Conservation (phyloP, 1,284 basidiomycete genomes). For the Trichosporon sp. region DNA sequence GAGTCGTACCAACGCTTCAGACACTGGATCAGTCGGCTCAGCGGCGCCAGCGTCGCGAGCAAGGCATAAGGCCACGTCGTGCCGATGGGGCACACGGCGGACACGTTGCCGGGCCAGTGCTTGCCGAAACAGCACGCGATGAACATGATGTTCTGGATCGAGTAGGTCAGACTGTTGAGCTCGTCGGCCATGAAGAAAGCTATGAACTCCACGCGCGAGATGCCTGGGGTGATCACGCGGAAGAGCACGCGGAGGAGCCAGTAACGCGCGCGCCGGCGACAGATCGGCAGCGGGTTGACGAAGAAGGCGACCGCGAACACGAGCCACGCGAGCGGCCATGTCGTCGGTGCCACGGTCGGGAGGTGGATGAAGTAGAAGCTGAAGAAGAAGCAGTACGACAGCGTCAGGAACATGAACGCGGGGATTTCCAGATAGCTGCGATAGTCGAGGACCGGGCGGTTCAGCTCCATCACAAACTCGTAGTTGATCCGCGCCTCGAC, state of each 20-base stretch:
- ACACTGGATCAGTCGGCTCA: conserved; percentile 80
- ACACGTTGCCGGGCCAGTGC: conserved; percentile 42
- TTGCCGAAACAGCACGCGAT: conserved; percentile 51
- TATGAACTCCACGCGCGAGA: conserved; percentile 66
- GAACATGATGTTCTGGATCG: conserved; percentile 69
- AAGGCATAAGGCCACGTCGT: conserved; percentile 63
- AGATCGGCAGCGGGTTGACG: conserved; percentile 74
- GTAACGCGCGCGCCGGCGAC: conserved; percentile 68
- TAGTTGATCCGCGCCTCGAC: conserved; percentile 78
- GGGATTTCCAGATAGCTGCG: conserved; percentile 86
- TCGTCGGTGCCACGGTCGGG: conserved; percentile 59
- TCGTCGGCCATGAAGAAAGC: conserved; percentile 68
- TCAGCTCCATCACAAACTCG: conserved; percentile 87
- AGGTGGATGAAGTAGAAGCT: conserved; percentile 70
- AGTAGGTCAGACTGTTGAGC: conserved; percentile 71
- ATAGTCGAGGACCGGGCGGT: conserved; percentile 74
- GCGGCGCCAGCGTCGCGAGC: conserved; percentile 52
- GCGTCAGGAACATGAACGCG: conserved; percentile 70
- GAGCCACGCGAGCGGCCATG: conserved; percentile 88
- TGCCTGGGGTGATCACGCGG: conserved; percentile 70
- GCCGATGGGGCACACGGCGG: conserved; percentile 69
- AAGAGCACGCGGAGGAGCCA: conserved; percentile 74
- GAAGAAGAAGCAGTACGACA: conserved; percentile 82
- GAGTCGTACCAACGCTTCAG: conserved; percentile 83
- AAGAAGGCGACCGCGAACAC: conserved; percentile 66